A percentile compares a stretch with the other conserved stretches of the same genome.
Evolutionary conservation across 2,329 filamentous ascomycete genomes (phyloP).

Genomic region (Pestalotiopsis sp.): DNA sequence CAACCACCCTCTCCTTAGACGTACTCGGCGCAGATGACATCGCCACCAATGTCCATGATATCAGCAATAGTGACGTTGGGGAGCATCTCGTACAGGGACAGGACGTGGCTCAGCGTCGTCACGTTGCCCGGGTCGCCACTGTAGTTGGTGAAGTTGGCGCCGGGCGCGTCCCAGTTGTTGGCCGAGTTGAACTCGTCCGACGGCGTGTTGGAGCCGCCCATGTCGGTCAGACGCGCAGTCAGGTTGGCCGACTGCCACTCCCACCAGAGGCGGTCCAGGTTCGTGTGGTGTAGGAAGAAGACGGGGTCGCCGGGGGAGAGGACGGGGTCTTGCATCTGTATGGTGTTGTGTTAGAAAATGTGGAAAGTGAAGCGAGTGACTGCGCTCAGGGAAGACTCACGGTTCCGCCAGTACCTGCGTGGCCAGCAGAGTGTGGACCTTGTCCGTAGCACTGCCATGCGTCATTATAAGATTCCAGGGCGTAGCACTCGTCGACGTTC

Average conservation of each 20-base stretch:
- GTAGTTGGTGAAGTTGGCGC: constrained; percentile 17
- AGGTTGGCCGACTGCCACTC: constrained; percentile 29
- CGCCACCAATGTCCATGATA: constrained; percentile 21
- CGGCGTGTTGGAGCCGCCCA: constrained; percentile 22
- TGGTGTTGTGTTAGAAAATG: background rate
- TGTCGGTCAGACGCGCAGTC: constrained; percentile 24
- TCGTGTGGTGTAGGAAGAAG: constrained; percentile 33
- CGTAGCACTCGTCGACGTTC: background rate
- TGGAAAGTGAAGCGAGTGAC: too few relatives aligned
- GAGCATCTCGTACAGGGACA: constrained; percentile 1
- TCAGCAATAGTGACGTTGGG: constrained; percentile 36
- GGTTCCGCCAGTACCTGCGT: constrained; percentile 6
- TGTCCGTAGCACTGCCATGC: constrained; percentile 5
- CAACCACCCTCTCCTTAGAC: constrained; percentile 3
- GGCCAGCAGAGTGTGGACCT: background rate
- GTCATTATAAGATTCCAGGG: background rate
- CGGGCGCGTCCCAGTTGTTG: constrained; percentile 11
- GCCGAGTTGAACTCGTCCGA: background rate
- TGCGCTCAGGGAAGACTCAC: background rate
- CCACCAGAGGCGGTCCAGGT: constrained; percentile 32
- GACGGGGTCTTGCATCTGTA: constrained; percentile 20
- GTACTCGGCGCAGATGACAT: constrained; percentile 21
- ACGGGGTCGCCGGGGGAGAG: constrained; percentile 35
- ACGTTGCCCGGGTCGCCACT: constrained; percentile 15
- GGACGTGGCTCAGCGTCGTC: background rate